Conservation (phyloP, 192 early-diverging fungal genomes). For the Dissophora ornata region DNA sequence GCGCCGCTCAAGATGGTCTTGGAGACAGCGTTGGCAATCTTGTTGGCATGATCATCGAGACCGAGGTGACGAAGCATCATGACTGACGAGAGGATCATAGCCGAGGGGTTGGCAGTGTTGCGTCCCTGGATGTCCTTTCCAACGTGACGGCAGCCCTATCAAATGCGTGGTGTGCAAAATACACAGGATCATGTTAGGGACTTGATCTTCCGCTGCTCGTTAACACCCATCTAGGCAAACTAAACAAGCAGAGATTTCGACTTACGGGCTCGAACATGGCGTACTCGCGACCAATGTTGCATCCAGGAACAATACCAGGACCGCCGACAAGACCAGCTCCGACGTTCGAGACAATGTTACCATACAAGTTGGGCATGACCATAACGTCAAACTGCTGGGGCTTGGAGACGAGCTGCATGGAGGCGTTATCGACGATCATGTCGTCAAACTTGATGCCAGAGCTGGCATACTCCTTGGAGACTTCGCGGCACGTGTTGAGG, state of each 20-base stretch:
- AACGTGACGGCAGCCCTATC: constrained; percentile 94
- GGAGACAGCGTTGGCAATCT: constrained; percentile 89
- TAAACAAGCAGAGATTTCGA: constrained; percentile 4
- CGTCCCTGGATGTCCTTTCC: constrained; percentile 94
- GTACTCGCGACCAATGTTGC: constrained; percentile 97
- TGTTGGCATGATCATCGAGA: constrained; percentile 89
- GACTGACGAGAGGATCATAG: constrained; percentile 91
- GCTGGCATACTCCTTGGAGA: constrained; percentile 92
- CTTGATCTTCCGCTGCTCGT: too few relatives aligned
- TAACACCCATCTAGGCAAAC: too few relatives aligned
- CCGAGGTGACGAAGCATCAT: constrained; percentile 97
- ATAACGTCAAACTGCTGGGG: constrained; percentile 99
- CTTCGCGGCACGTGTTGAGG: constrained; percentile 95
- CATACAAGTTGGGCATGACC: constrained; percentile 99
- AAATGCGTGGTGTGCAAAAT: too few relatives aligned
- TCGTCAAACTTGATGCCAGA: constrained; percentile 93
- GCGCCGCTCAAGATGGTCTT: constrained; percentile 87
- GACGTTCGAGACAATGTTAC: constrained; percentile 99
- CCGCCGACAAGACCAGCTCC: constrained; percentile 97
- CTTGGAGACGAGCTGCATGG: constrained; percentile 99
- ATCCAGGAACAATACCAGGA: constrained; percentile 95
- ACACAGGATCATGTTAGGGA: too few relatives aligned
- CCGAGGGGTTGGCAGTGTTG: constrained; percentile 97
- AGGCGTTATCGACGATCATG: constrained; percentile 99
- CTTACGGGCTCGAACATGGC: constrained; percentile 96